Evolutionary conservation across 2,329 filamentous ascomycete genomes (phyloP), one percentile per base, ranked within the genome.

Genomic region (Aspergillus latus): DNA sequence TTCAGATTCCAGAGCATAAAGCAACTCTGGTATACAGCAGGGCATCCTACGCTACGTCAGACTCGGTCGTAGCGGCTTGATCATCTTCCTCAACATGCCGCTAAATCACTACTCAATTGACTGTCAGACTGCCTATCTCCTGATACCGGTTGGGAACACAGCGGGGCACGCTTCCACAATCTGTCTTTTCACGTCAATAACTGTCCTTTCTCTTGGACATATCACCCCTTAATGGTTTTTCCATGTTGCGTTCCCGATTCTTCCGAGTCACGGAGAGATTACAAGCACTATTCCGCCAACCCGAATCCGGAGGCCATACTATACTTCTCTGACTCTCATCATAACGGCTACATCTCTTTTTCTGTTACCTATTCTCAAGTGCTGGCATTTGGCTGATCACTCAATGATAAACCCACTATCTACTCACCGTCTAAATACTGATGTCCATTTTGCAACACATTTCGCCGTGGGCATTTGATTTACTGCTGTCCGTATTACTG

Each of bases 311-410:
- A 28, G 26, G 26, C 26, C n/a, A 39, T n/a, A 28, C 4, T 43
- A 11, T 42, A 30, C 30, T 36, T 49, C 26, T 39, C n/a, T 30
- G 34, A 28, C 29, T 16, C 10, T 9, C 11, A 15, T 47, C 15
- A 47, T 49, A n/a, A 36, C 39, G 16, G 29, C 36, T 36, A n/a
- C 29, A 21, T 37, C 39, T 29, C 36, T 21, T 10, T 21, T 44
- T 48, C 26, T 42, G 30, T 5, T 48, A 39, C 52, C 32, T 46
- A 15, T 15, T 49, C 45, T 52, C 54, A 49, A 52, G 49, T 52
- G 49, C 55, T 53, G 55, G 49, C 55, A 53, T 57, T 57, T 52
- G 37, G 45, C 30, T 34, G 21, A 43, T 34, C 28, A 36, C 4
- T 9, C 32, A 9, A 36, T 11, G 36, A n/a, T 30, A 7, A 8